These are phyloP conservation scores for Acanthochlamys bracteata DNA, from an alignment of 106 monocot species.

Conservation along the genomic window DNA sequence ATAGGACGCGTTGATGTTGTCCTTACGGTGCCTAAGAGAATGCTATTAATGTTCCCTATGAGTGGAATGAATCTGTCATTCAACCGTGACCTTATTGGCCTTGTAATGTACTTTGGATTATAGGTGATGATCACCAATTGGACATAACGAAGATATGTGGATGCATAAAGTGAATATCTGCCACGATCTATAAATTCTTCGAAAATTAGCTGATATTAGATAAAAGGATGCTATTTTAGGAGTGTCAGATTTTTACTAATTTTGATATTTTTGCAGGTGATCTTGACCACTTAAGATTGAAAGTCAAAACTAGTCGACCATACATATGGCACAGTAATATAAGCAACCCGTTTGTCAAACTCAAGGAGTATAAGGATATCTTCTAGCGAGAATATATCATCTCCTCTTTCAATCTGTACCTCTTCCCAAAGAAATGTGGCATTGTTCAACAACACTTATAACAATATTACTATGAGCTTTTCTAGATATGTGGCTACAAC, in stretches of 20 bases:
- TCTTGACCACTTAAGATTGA: slow-evolving; percentile 35
- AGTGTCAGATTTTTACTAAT: neutral
- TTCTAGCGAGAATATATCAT: slow-evolving; percentile 45
- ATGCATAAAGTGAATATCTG: slow-evolving; percentile 24
- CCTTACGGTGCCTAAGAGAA: slow-evolving; percentile 32
- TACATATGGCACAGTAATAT: slow-evolving; percentile 52
- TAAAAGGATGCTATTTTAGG: neutral
- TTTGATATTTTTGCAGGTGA: slow-evolving; percentile 17
- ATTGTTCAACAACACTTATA: slow-evolving; percentile 32
- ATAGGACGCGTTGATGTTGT: slow-evolving; percentile 38
- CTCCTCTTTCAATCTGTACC: slow-evolving; percentile 29
- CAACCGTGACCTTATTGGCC: slow-evolving; percentile 33
- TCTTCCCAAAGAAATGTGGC: slow-evolving; percentile 28
- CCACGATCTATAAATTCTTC: neutral
- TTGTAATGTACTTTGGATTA: slow-evolving; percentile 42
- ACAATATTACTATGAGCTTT: slow-evolving; percentile 32
- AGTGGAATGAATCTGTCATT: slow-evolving; percentile 37
- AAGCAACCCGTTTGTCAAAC: slow-evolving; percentile 38
- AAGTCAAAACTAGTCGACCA: slow-evolving; percentile 35
- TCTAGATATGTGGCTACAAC: slow-evolving; percentile 15
- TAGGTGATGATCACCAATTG: slow-evolving; percentile 39
- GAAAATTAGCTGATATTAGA: neutral
- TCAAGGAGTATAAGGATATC: slow-evolving; percentile 39
- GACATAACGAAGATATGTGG: slow-evolving; percentile 43
- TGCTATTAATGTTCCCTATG: slow-evolving; percentile 38